Percentiles rank a stretch among this genome's conserved stretches.
Evolutionary conservation across 371 early-diverging fungal genomes (phyloP).

Genomic region (Mortierella sp.): DNA sequence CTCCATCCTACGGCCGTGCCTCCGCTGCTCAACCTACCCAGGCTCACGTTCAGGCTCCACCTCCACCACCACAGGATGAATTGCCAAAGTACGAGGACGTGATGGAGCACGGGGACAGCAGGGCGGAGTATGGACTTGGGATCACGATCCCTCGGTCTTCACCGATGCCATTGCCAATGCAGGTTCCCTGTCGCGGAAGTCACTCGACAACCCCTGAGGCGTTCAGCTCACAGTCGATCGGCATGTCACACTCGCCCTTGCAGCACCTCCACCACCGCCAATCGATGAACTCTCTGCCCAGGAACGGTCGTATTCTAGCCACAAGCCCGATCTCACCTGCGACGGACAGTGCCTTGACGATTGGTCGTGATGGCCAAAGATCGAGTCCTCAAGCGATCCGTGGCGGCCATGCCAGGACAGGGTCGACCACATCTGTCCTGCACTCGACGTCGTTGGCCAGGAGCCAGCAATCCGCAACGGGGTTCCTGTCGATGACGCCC

Average conservation of each 20-base stretch:
- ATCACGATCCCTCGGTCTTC: slow-evolving; percentile 33
- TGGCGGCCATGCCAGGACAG: slow-evolving; percentile 21
- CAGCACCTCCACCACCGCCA: slow-evolving; percentile 15
- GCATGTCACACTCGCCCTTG: slow-evolving; percentile 16
- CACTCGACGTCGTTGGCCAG: slow-evolving; percentile 30
- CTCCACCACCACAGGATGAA: slow-evolving; percentile 12
- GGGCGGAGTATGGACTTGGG: slow-evolving; percentile 16
- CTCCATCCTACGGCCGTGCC: slow-evolving; percentile 36
- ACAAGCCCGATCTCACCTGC: slow-evolving; percentile 15
- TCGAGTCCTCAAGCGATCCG: slow-evolving; percentile 28
- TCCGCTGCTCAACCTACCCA: not conserved
- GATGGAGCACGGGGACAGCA: slow-evolving; percentile 11
- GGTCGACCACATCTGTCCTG: slow-evolving; percentile 24
- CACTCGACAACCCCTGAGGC: slow-evolving; percentile 14
- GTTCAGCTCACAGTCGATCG: slow-evolving; percentile 13
- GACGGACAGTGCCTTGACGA: not conserved
- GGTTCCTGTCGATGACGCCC: slow-evolving; percentile 16
- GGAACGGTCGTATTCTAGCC: slow-evolving; percentile 9
- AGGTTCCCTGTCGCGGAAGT: not conserved
- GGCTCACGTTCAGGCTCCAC: not conserved
- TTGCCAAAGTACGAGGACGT: slow-evolving; percentile 54
- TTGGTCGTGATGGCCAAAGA: slow-evolving; percentile 10
- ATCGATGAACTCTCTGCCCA: slow-evolving; percentile 4
- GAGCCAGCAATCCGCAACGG: slow-evolving; percentile 17
- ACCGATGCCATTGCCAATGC: slow-evolving; percentile 30